phyloP scores from a whole-genome alignment of 2,329 filamentous ascomycete species.

The Aureobasidium vineae region DNA sequence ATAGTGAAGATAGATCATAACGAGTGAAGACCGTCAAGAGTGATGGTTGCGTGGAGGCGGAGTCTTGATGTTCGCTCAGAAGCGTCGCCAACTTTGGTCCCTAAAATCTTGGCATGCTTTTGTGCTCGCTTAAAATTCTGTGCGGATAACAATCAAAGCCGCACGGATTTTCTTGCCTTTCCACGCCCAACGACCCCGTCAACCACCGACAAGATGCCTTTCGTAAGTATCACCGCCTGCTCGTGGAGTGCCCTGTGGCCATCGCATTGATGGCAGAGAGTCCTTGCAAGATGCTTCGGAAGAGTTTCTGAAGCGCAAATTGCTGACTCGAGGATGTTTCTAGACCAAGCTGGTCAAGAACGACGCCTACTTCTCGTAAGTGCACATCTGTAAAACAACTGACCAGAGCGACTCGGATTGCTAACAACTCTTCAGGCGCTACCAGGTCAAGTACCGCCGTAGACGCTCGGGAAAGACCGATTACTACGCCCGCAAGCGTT shows the following conservation, averaged over 20 bases:
- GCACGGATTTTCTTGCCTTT: constrained; percentile 7
- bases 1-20: no score
- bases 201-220: constrained; percentile 45
- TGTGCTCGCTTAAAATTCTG: constrained; percentile 20
- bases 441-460: constrained; percentile 99
- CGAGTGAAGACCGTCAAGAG: neutral
- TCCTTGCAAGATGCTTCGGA: constrained; percentile 99
- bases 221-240: constrained; percentile 45
- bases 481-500: constrained; percentile 99
- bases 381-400: constrained; percentile 30
- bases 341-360: constrained; percentile 96
- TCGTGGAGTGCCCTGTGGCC: constrained; percentile 3
- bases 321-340: constrained; percentile 84
- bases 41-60: neutral
- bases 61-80: neutral
- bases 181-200: constrained; percentile 23
- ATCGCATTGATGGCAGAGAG: constrained; percentile 50
- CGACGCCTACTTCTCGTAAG: constrained; percentile 98
- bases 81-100: constrained; percentile 10
- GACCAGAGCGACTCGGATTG: neutral
- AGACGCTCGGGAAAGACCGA: constrained; percentile 97
- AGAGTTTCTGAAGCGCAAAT: constrained; percentile 91
- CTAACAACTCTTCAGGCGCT: constrained; percentile 61
- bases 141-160: constrained; percentile 8
- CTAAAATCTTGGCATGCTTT: constrained; percentile 13